Evolutionary conservation across 331 rosid species (phyloP), one percentile per base, ranked within the genome.

Genomic region (Cucumis variabilis): DNA sequence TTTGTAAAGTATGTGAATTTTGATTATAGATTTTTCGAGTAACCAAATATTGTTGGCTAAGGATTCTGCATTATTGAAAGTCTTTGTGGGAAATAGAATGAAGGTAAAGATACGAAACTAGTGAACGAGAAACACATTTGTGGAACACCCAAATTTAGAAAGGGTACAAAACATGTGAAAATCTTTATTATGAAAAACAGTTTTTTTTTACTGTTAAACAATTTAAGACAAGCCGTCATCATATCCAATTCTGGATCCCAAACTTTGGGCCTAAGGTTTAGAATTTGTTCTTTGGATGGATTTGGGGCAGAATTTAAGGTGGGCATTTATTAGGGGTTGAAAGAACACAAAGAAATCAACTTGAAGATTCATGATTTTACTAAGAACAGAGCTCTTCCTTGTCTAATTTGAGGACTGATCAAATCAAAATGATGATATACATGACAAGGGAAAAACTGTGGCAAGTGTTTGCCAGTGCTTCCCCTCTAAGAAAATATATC

Each of bases 1-100:
- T 79, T 91, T 87, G 8, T 9, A 89, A 88, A 90, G 94, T 93
- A 0, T 91, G 98, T 91, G 95, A 1, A 15, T 96, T 70, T 88
- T 96, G 70, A 81, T 91, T 44, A 44, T 44, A 13, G 95, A 91
- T 73, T 94, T 96, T 51, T 90, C 93, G 0, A 86, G 86, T 60
- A 95, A 89, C 79, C 83, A 87, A 84, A 92, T 92, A 83, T 89
- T 94, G 89, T 37, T 37, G 1, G 96, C 98, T 1, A 58, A 85
- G 17, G 90, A 85, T 63, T 95, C 92, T 86, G 95, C 90, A 87
- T 95, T 87, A 90, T 95, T 78, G 94, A 94, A 67, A 84, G 37
- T 46, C 90, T 96, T 80, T 95, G 96, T 28, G 83, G 89, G 74
- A 86, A 82, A 46, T 93, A 96, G 58, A 79, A 86, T 84, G 92